Evolutionary conservation across 2,329 filamentous ascomycete genomes (phyloP).

Genomic region (Knufia petricola): DNA sequence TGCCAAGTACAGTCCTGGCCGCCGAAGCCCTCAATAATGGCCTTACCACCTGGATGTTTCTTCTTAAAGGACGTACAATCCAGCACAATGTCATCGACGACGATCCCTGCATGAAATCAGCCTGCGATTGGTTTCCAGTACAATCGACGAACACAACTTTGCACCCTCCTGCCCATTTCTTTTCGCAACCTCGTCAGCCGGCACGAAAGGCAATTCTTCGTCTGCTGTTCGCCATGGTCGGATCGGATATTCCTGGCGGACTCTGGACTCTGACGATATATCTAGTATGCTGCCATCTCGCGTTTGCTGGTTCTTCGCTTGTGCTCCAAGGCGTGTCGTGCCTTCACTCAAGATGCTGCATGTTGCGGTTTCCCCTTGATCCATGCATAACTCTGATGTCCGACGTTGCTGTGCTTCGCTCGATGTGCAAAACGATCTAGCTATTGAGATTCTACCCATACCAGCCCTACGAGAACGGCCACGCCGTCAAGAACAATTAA

Average conservation of each 20-base stretch:
- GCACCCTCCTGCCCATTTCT: background rate
- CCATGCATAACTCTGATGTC: background rate
- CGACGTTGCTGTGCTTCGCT: background rate
- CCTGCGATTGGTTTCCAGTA: background rate
- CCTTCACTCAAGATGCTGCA: background rate
- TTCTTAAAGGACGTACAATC: conserved; percentile 25
- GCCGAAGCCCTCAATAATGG: conserved; percentile 25
- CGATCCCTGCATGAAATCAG: conserved; percentile 20
- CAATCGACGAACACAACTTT: conserved; percentile 2
- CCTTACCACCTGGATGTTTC: conserved; percentile 26
- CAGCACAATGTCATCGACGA: conserved; percentile 26
- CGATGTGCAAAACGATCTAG: background rate
- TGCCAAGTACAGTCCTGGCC: conserved; percentile 26
- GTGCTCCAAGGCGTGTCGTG: background rate
- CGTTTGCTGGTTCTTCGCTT: background rate
- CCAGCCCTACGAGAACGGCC: background rate
- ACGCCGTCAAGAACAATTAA: background rate
- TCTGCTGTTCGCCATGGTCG: background rate
- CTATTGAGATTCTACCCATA: background rate
- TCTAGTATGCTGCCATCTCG: too few species aligned
- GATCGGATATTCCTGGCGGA: background rate
- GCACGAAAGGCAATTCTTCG: background rate
- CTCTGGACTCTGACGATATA: too few species aligned
- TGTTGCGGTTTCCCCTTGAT: background rate
- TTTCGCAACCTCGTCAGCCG: background rate